Percentiles rank a stretch among this genome's conserved stretches.
phyloP scores from a whole-genome alignment of 176 grass and related monocot genomes.

The Neostapfia colusana region DNA sequence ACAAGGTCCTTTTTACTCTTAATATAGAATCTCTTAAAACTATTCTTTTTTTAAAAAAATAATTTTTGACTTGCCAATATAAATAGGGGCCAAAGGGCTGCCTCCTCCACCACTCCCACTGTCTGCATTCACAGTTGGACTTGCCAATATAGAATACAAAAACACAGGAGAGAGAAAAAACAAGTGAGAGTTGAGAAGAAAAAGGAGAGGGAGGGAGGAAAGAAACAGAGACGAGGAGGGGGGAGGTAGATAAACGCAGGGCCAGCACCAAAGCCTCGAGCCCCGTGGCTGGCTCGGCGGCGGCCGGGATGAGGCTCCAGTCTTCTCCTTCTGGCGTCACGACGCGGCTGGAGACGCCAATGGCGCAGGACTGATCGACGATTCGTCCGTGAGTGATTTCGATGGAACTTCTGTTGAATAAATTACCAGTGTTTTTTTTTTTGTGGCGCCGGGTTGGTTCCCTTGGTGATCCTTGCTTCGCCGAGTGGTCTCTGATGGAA shows the following conservation, averaged over 20 bases:
- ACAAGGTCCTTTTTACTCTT: too few species aligned
- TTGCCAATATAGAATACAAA: constrained; percentile 28
- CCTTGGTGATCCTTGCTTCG: constrained; percentile 12
- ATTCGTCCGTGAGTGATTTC: neutral
- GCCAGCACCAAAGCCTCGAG: constrained; percentile 5
- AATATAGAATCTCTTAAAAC: too few species aligned
- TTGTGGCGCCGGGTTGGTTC: neutral
- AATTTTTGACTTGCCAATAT: too few species aligned
- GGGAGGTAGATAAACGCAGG: neutral
- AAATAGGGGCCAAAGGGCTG: constrained; percentile 17
- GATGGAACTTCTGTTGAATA: neutral
- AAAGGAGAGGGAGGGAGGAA: neutral
- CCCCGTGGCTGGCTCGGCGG: constrained; percentile 5
- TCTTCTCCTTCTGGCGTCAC: neutral
- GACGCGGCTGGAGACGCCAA: constrained; percentile 4
- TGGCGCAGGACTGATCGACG: constrained; percentile 22
- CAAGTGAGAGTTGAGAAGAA: neutral
- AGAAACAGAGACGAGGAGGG: neutral
- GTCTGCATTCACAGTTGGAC: constrained; percentile 4
- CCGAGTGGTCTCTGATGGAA: neutral
- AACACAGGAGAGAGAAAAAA: constrained; percentile 7
- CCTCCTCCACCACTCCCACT: constrained; percentile 11
- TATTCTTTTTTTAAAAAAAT: too few species aligned
- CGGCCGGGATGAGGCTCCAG: constrained; percentile 5
- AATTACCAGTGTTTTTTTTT: neutral